Evolutionary conservation across 1,284 basidiomycete species (phyloP).

Genomic region (Ganoderma sinense): DNA sequence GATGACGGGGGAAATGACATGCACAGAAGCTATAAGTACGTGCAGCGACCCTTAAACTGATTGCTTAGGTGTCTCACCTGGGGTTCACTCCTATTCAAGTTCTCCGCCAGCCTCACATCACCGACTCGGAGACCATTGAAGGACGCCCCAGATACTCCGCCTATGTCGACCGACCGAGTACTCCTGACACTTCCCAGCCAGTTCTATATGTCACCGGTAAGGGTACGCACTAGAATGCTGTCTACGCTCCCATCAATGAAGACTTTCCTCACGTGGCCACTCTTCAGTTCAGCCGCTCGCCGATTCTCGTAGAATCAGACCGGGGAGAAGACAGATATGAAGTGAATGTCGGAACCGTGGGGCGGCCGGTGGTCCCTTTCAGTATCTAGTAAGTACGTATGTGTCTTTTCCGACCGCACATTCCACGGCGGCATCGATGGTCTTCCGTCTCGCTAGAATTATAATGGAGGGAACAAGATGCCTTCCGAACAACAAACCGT

Average conservation of each 20-base stretch:
- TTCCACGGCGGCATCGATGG: not conserved
- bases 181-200: no score
- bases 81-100: no score
- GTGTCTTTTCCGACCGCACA: not conserved
- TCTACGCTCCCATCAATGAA: not conserved
- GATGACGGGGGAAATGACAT: no score
- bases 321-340: conserved; percentile 12
- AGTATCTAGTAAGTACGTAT: conserved; percentile 60
- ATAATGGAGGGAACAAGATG: conserved; percentile 75
- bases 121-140: no score
- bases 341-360: conserved; percentile 77
- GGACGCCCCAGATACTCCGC: no score
- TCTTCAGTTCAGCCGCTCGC: no score
- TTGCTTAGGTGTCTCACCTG: no score
- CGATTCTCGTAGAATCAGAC: no score
- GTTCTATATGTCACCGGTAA: not conserved
- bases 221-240: not conserved
- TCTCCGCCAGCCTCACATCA: no score
- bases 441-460: conserved; percentile 49
- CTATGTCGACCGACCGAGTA: no score
- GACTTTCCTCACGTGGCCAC: conserved; percentile 5
- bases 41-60: no score
- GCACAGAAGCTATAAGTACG: no score
- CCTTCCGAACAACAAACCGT: conserved; percentile 52
- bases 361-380: conserved; percentile 78